Evolutionary conservation across 2,329 filamentous ascomycete species (phyloP), one percentile per base, ranked within the genome.

Genomic region (Aspergillus arachidicola): DNA sequence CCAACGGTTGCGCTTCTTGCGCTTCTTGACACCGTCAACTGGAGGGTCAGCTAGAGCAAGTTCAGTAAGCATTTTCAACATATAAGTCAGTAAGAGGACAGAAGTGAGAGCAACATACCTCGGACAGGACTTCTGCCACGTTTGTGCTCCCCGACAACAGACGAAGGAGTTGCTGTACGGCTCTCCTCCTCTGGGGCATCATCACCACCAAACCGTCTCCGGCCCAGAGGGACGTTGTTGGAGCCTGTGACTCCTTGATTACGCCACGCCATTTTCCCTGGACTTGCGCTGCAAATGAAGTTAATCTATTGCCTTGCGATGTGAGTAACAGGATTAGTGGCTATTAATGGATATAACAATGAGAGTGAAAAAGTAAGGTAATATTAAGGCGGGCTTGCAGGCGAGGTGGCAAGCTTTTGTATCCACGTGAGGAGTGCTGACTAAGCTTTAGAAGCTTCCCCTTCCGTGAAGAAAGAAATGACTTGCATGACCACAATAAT

Each of bases 1-100:
- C 95, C 95, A 99, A 77, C 95, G 90, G 79, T 99, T 99, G 79
- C 94, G 91, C 90, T 97, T 98, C 89, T 96, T 97, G 79, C 95
- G 92, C 73, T 91, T 91, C 78, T 91, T 92, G 66, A 90, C 87
- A 63, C 92, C 94, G 80, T 97, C 94, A 57, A 79, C 85, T 66
- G 83, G 80, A 69, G 85, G 84, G 75, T 80, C 75, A 63, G 78
- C 76, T 79, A 64, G 53, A 61, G 45, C 14, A 30, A 71, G 16
- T 62, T 77, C 66, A 75, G 69, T 66, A 66, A 43, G 21, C 41
- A 71, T 66, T 70, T 60, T 51, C 57, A 58, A 16, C 38, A 36
- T 36, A 16, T 36, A 16, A 36, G 6, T 36, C 14, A 9, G 19
- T 9, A 19, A 9, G 7, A 41, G 38, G 38, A n/a, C 6, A 41